These are phyloP conservation scores for Pharnaceum exiguum DNA, from an alignment of 148 eudicot species.

Conservation along the genomic window DNA sequence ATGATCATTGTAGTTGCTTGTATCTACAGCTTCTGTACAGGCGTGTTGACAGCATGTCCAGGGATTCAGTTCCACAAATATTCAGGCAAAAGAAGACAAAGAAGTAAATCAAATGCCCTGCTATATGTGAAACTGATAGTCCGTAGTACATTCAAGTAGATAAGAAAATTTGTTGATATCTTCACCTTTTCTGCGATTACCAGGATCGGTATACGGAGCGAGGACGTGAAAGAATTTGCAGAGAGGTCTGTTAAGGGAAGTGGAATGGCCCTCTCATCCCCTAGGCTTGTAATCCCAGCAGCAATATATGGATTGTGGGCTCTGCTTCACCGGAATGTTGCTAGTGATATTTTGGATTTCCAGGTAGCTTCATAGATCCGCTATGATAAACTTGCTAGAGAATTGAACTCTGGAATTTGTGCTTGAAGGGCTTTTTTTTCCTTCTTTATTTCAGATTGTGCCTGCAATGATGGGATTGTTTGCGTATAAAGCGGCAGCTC, in stretches of 20 bases:
- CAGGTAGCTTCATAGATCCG: constrained; percentile 39
- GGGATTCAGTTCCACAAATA: constrained; percentile 65
- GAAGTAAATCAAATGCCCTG: constrained; percentile 58
- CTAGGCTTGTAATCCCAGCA: constrained; percentile 85
- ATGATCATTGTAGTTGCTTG: constrained; percentile 57
- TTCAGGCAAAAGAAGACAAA: constrained; percentile 67
- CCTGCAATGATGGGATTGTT: constrained; percentile 91
- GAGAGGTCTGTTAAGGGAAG: constrained; percentile 66
- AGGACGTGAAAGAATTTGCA: constrained; percentile 56
- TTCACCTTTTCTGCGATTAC: background rate
- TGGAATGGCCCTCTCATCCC: constrained; percentile 88
- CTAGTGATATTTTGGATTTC: constrained; percentile 64
- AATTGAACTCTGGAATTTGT: background rate
- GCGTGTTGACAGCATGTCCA: constrained; percentile 66
- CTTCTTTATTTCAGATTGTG: constrained; percentile 42
- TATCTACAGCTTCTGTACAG: constrained; percentile 73
- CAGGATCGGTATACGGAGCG: constrained; percentile 91
- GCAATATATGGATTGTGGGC: constrained; percentile 86
- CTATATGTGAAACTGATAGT: no score
- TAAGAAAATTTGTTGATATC: background rate
- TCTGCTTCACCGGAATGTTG: constrained; percentile 52
- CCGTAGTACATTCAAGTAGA: background rate
- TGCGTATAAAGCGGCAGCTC: constrained; percentile 94
- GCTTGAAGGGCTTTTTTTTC: background rate
- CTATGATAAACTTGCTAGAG: background rate